Evolutionary conservation across 2,329 filamentous ascomycete genomes (phyloP).

Genomic region (Scleromitrula shiraiana): DNA sequence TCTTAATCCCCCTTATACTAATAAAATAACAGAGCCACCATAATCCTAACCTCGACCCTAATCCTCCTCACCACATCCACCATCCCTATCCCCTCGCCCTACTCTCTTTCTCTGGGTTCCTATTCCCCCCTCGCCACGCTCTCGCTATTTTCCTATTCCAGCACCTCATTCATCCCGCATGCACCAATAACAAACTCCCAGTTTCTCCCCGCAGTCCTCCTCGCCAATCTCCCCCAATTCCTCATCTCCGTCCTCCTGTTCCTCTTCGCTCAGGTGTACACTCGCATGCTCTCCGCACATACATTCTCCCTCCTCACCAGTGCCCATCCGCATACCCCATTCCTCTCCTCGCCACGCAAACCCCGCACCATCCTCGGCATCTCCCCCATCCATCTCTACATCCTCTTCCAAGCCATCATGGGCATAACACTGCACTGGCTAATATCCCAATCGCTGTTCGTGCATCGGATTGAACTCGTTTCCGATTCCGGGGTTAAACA

Average conservation of each 20-base stretch:
- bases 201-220: slow-evolving; percentile 20
- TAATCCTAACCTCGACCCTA: not conserved
- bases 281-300: slow-evolving; percentile 36
- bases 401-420: not conserved
- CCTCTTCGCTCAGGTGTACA: slow-evolving; percentile 37
- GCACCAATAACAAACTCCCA: slow-evolving; percentile 2
- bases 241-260: slow-evolving; percentile 40
- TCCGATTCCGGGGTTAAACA: not conserved
- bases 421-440: not conserved
- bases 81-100: not conserved
- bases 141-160: slow-evolving; percentile 1
- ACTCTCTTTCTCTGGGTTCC: not conserved
- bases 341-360: not conserved
- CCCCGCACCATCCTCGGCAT: not conserved
- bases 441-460: slow-evolving; percentile 1
- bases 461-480: not conserved
- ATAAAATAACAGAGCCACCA: not conserved
- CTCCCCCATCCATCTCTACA: not conserved
- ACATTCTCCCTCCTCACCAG: slow-evolving; percentile 32
- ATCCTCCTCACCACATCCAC: slow-evolving; percentile 7
- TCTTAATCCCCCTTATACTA: too few species aligned
- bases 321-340: not conserved
- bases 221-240: slow-evolving; percentile 41
- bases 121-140: not conserved
- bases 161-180: not conserved